A percentile compares a stretch with the other conserved stretches of the same genome.
phyloP scores from a whole-genome alignment of 768 basidiomycete species.

The Mycena vitilis region DNA sequence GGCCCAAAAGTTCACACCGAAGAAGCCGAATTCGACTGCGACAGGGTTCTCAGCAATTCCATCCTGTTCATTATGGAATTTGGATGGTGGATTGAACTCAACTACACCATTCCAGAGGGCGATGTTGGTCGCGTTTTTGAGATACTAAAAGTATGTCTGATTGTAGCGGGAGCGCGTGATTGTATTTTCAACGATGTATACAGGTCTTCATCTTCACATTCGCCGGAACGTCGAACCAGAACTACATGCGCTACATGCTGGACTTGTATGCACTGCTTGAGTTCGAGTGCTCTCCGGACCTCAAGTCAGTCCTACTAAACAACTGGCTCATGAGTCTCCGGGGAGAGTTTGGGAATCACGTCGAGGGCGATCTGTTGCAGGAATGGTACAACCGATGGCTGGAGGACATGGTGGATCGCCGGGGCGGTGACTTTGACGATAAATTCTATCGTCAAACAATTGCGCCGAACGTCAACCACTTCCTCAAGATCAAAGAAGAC shows the following conservation, averaged over 20 bases:
- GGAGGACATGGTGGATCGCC: constrained; percentile 33
- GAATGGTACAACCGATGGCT: constrained; percentile 42
- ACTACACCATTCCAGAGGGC: constrained; percentile 43
- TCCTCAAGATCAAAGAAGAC: constrained; percentile 39
- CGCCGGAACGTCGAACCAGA: constrained; percentile 34
- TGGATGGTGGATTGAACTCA: constrained; percentile 40
- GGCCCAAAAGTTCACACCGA: constrained; percentile 20
- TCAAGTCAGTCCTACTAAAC: constrained; percentile 34
- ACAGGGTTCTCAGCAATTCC: constrained; percentile 38
- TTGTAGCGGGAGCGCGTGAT: too few species aligned
- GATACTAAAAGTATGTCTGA: background rate
- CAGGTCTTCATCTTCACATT: constrained; percentile 6
- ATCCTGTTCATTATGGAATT: constrained; percentile 40
- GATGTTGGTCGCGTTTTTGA: constrained; percentile 41
- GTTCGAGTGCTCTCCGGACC: constrained; percentile 38
- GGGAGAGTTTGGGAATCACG: constrained; percentile 31
- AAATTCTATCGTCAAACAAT: constrained; percentile 37
- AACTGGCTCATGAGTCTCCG: constrained; percentile 41
- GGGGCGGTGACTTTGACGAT: constrained; percentile 39
- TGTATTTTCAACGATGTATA: background rate
- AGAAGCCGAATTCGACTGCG: constrained; percentile 35
- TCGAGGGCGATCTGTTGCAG: constrained; percentile 37
- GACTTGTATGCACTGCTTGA: constrained; percentile 39
- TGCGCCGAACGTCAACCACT: constrained; percentile 40
- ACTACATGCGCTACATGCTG: constrained; percentile 41